Percentiles rank a stretch among this genome's conserved stretches.
phyloP scores from a whole-genome alignment of 2,329 filamentous ascomycete genomes.

The Aulographum hederae region DNA sequence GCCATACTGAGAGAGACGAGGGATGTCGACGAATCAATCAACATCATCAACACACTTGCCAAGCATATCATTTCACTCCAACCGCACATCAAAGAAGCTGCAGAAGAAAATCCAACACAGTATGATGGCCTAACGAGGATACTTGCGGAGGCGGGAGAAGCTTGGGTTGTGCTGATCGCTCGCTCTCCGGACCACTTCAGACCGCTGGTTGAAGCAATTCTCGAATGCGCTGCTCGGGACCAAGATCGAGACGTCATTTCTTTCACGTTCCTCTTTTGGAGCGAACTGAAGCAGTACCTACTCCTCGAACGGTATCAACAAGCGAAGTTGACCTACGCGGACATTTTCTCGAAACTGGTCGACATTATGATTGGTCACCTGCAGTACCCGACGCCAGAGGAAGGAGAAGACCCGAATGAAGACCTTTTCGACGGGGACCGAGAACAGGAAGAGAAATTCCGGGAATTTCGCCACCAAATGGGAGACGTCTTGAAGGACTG shows the following conservation, averaged over 20 bases:
- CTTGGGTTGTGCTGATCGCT: conserved; percentile 85
- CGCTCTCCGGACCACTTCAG: conserved; percentile 68
- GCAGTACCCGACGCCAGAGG: conserved; percentile 65
- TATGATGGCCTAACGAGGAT: conserved; percentile 81
- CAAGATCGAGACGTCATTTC: conserved; percentile 81
- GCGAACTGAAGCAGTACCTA: conserved; percentile 91
- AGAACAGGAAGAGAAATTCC: conserved; percentile 91
- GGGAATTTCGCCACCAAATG: conserved; percentile 92
- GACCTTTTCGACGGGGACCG: conserved; percentile 93
- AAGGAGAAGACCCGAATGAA: conserved; percentile 36
- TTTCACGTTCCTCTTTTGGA: conserved; percentile 95
- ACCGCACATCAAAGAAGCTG: conserved; percentile 57
- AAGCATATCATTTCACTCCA: conserved; percentile 61
- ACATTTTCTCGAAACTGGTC: conserved; percentile 75
- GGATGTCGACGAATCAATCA: conserved; percentile 79
- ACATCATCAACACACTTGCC: conserved; percentile 65
- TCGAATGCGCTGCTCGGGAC: conserved; percentile 83
- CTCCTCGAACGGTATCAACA: conserved; percentile 79
- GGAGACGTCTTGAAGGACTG: conserved; percentile 94
- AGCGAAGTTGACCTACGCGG: conserved; percentile 56
- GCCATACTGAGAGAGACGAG: conserved; percentile 80
- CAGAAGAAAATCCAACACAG: conserved; percentile 66
- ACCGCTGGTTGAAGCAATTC: conserved; percentile 67
- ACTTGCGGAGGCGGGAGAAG: conserved; percentile 81
- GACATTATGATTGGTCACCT: conserved; percentile 86